Evolutionary conservation across 768 basidiomycete species (phyloP).

Genomic region (Rhizopogon roseolus): DNA sequence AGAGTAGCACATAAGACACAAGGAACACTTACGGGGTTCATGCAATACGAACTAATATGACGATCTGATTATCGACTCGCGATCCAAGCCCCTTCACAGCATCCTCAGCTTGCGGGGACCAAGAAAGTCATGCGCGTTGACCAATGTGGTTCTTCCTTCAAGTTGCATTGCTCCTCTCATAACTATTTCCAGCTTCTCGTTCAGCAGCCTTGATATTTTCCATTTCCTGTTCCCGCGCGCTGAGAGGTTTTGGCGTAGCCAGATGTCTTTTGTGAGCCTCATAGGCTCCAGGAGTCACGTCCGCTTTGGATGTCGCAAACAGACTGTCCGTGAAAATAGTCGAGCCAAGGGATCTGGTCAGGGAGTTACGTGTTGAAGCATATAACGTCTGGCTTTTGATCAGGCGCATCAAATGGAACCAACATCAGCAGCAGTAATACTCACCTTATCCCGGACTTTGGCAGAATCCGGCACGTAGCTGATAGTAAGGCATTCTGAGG

Average conservation of each 20-base stretch:
- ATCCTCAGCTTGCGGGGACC: constrained; percentile 60
- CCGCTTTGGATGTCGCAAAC: constrained; percentile 72
- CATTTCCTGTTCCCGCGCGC: constrained; percentile 77
- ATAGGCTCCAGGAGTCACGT: constrained; percentile 67
- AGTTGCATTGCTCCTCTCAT: constrained; percentile 55
- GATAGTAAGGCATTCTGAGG: constrained; percentile 66
- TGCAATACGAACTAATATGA: constrained; percentile 58
- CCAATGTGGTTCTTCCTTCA: constrained; percentile 56
- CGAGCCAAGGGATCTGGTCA: constrained; percentile 73
- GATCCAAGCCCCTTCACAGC: constrained; percentile 58
- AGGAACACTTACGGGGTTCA: constrained; percentile 44
- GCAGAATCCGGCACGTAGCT: constrained; percentile 82
- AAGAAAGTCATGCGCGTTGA: constrained; percentile 57
- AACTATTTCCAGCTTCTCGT: constrained; percentile 45
- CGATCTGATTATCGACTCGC: constrained; percentile 44
- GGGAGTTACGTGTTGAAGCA: constrained; percentile 67
- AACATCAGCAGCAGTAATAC: constrained; percentile 5
- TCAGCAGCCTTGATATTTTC: constrained; percentile 76
- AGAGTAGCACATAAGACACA: neutral
- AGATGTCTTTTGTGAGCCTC: constrained; percentile 66
- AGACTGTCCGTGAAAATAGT: constrained; percentile 65
- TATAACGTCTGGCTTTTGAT: constrained; percentile 69
- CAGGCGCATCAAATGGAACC: neutral
- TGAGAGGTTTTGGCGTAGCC: constrained; percentile 78
- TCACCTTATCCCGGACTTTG: constrained; percentile 76